A percentile compares a stretch with the other conserved stretches of the same genome.
Evolutionary conservation across 176 grass and related monocot genomes (phyloP).

Genomic region (Musa itinerans): DNA sequence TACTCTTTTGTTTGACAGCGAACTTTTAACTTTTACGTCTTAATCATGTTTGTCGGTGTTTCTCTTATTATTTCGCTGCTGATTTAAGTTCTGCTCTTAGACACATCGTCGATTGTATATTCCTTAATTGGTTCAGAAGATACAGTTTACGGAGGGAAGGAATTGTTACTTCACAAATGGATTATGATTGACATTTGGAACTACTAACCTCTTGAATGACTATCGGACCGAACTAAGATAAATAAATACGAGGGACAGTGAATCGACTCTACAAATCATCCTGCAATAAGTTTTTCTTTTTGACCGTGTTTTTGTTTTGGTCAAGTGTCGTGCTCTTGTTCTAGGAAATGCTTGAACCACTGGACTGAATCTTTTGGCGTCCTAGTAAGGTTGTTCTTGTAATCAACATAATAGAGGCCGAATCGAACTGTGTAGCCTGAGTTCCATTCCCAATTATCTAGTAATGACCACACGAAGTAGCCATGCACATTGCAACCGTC

Average conservation of each 20-base stretch:
- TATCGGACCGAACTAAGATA: too few species aligned
- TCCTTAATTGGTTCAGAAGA: too few species aligned
- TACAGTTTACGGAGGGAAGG: too few species aligned
- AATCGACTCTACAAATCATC: neutral
- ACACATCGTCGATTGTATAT: too few species aligned
- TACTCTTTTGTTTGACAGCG: too few species aligned
- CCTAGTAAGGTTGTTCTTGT: constrained; percentile 67
- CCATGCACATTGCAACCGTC: constrained; percentile 64
- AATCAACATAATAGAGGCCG: constrained; percentile 67
- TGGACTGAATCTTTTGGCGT: constrained; percentile 67
- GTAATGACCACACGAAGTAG: constrained; percentile 77
- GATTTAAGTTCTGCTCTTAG: too few species aligned
- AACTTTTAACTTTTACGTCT: too few species aligned
- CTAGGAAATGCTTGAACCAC: constrained; percentile 58
- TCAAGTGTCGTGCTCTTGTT: neutral
- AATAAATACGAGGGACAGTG: neutral
- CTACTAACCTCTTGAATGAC: too few species aligned
- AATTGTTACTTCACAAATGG: too few species aligned
- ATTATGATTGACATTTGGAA: too few species aligned
- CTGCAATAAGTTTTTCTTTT: neutral
- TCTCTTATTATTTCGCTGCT: too few species aligned
- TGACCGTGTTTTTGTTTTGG: neutral
- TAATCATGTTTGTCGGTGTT: too few species aligned
- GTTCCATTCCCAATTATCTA: constrained; percentile 96
- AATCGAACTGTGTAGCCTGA: constrained; percentile 79